A percentile compares a stretch with the other conserved stretches of the same genome.
Evolutionary conservation across 805 yeast species (phyloP).

Genomic region (Dipodascopsis tothii): DNA sequence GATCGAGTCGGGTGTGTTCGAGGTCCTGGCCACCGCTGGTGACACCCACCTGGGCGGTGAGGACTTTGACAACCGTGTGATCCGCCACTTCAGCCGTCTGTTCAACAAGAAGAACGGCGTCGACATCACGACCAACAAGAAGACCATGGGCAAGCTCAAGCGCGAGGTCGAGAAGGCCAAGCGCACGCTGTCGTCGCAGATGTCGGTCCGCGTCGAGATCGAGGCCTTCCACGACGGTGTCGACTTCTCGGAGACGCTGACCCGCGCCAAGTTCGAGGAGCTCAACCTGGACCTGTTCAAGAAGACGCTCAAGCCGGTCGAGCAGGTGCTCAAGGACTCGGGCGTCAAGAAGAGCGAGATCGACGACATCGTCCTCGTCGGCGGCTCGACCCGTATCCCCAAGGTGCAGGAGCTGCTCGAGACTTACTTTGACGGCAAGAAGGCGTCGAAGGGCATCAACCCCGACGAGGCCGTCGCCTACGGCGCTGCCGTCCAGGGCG

Average conservation of each 20-base stretch:
- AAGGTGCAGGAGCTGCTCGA: constrained; percentile 91
- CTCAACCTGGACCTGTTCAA: constrained; percentile 86
- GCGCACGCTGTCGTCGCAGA: constrained; percentile 90
- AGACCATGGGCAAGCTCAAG: constrained; percentile 88
- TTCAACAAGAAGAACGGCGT: constrained; percentile 91
- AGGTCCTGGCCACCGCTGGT: constrained; percentile 89
- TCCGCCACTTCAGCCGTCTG: constrained; percentile 83
- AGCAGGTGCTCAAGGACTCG: constrained; percentile 89
- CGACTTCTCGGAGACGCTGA: constrained; percentile 89
- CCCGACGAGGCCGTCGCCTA: constrained; percentile 99
- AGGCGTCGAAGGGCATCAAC: constrained; percentile 93
- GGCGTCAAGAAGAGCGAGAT: constrained; percentile 79
- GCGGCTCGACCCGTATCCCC: constrained; percentile 99
- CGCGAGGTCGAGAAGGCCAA: constrained; percentile 98
- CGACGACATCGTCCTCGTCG: constrained; percentile 92
- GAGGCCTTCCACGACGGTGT: constrained; percentile 92
- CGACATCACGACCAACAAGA: constrained; percentile 71
- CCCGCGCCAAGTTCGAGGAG: constrained; percentile 98
- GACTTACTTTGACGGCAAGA: constrained; percentile 85
- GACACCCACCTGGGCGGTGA: constrained; percentile 97
- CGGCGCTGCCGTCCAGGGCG: constrained; percentile 99
- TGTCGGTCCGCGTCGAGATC: constrained; percentile 91
- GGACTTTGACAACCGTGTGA: constrained; percentile 95
- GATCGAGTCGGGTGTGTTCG: constrained; percentile 93
- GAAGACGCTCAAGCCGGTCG: constrained; percentile 92